phyloP scores from a whole-genome alignment of 495 filamentous ascomycete species.

The Penicillium mononematosum region DNA sequence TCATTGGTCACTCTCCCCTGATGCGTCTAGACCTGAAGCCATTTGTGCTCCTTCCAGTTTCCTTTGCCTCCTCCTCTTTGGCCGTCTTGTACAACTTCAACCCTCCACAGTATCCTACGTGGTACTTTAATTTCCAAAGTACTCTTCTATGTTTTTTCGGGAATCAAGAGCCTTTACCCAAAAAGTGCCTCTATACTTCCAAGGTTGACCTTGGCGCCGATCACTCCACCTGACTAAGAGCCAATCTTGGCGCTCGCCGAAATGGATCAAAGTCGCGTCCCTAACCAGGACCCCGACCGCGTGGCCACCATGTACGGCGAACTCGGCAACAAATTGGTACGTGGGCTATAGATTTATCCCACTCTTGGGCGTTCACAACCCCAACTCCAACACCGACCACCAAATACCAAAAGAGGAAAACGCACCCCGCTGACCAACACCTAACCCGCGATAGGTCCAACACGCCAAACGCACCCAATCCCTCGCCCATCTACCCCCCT shows the following conservation, averaged over 20 bases:
- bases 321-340: constrained; percentile 77
- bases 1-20: not conserved
- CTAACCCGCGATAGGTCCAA: constrained; percentile 63
- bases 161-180: not conserved
- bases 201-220: constrained; percentile 13
- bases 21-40: not conserved
- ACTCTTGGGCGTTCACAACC: not conserved
- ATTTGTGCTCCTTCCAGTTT: not conserved
- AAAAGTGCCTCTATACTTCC: constrained; percentile 7
- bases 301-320: constrained; percentile 80
- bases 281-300: constrained; percentile 23
- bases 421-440: constrained; percentile 5
- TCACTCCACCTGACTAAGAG: constrained; percentile 27
- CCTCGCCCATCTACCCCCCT: constrained; percentile 82
- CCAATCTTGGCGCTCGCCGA: constrained; percentile 25
- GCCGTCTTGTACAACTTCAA: not conserved
- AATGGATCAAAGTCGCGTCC: constrained; percentile 28
- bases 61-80: not conserved
- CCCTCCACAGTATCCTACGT: not conserved
- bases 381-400: not conserved
- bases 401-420: not conserved
- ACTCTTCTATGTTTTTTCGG: not conserved
- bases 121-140: not conserved
- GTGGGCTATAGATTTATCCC: constrained; percentile 12
- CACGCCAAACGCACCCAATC: constrained; percentile 95